phyloP scores from a whole-genome alignment of 2,329 filamentous ascomycete genomes.

The Sordariomycetes sp. region DNA sequence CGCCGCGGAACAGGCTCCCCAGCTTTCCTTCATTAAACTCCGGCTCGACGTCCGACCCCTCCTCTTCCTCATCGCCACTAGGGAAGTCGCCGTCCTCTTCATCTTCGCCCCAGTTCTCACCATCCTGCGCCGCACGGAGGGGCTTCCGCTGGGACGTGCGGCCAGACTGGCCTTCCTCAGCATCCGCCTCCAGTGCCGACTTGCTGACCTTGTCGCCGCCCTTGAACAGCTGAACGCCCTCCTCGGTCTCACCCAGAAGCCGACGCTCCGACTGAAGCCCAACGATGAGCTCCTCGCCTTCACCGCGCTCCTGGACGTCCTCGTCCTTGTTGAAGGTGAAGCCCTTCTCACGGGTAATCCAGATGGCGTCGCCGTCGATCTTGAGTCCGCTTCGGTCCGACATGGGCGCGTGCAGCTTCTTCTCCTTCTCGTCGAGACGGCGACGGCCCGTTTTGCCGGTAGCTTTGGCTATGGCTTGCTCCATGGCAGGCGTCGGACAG shows the following conservation, averaged over 20 bases:
- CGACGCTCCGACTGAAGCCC: constrained; percentile 72
- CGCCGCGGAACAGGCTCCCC: constrained; percentile 45
- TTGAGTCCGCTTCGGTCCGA: constrained; percentile 92
- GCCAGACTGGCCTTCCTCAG: constrained; percentile 39
- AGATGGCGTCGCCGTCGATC: constrained; percentile 94
- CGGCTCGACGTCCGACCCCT: constrained; percentile 22
- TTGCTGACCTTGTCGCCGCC: constrained; percentile 57
- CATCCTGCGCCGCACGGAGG: constrained; percentile 46
- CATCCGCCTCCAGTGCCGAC: constrained; percentile 30
- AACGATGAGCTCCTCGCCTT: constrained; percentile 91
- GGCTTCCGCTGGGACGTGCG: constrained; percentile 45
- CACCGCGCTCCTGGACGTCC: constrained; percentile 64
- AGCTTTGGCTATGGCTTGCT: constrained; percentile 73
- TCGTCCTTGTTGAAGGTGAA: constrained; percentile 61
- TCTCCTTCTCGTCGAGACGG: constrained; percentile 89
- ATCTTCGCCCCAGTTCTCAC: constrained; percentile 41
- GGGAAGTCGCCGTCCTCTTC: constrained; percentile 27
- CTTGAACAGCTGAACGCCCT: constrained; percentile 75
- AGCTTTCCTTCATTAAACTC: constrained; percentile 47
- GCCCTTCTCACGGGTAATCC: constrained; percentile 59
- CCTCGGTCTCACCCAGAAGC: constrained; percentile 68
- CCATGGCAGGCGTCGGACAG: constrained; percentile 84
- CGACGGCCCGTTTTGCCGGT: constrained; percentile 70
- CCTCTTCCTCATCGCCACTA: constrained; percentile 18
- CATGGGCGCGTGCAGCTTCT: constrained; percentile 93